A percentile compares a stretch with the other conserved stretches of the same genome.
Conservation (phyloP, 495 filamentous ascomycete genomes). For the Niebla homalea region DNA sequence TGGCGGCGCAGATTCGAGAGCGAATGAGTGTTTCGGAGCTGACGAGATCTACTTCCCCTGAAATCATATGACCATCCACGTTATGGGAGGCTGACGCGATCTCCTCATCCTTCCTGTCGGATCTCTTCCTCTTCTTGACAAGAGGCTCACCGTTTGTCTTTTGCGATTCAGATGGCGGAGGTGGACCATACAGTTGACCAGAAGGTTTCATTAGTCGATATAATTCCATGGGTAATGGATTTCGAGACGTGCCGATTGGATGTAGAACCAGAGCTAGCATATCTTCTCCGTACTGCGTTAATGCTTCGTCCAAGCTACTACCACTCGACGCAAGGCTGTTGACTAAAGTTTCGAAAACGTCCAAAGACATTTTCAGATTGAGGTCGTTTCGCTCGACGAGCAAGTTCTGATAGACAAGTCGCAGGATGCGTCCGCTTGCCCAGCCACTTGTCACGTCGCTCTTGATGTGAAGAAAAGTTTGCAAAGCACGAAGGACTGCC, state of each 20-base stretch:
- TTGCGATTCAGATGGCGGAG: slow-evolving; percentile 34
- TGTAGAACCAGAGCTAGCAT: slow-evolving; percentile 70
- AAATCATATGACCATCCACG: slow-evolving; percentile 95
- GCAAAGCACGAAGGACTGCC: slow-evolving; percentile 80
- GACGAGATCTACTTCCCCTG: slow-evolving; percentile 88
- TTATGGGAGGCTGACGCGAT: slow-evolving; percentile 61
- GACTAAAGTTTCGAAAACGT: slow-evolving; percentile 75
- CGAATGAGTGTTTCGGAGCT: slow-evolving; percentile 76
- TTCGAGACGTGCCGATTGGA: slow-evolving; percentile 78
- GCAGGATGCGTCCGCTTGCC: slow-evolving; percentile 79
- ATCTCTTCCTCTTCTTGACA: slow-evolving; percentile 65
- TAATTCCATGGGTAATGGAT: slow-evolving; percentile 81
- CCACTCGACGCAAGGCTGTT: slow-evolving; percentile 46
- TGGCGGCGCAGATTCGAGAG: slow-evolving; percentile 74
- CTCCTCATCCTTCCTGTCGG: slow-evolving; percentile 57
- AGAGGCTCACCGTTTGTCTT: slow-evolving; percentile 31
- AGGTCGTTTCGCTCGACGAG: slow-evolving; percentile 81
- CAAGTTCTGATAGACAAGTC: slow-evolving; percentile 86
- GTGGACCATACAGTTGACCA: slow-evolving; percentile 60
- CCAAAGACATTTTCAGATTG: slow-evolving; percentile 62
- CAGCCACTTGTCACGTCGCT: slow-evolving; percentile 75
- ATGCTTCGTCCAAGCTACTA: slow-evolving; percentile 44
- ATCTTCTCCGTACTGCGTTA: slow-evolving; percentile 56
- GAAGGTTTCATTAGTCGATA: slow-evolving; percentile 86
- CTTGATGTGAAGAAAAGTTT: slow-evolving; percentile 81